These are phyloP conservation scores for Neonectria punicea DNA, from an alignment of 2,329 filamentous ascomycete genomes.

Conservation along the genomic window DNA sequence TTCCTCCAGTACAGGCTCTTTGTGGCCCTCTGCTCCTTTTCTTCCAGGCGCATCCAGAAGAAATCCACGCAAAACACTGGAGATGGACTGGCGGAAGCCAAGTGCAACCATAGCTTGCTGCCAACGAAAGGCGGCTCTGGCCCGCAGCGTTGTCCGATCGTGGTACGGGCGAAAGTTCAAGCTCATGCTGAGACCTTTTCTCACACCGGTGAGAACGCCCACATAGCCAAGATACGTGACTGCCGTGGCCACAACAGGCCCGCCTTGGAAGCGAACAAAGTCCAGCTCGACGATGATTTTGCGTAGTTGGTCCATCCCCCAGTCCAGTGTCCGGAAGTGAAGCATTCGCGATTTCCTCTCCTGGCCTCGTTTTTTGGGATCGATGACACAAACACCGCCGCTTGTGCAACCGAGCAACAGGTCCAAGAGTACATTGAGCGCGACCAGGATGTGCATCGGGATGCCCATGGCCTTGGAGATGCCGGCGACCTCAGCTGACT, in stretches of 20 bases:
- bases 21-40: fast-evolving
- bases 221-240: conserved; percentile 62
- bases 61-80: conserved; percentile 38
- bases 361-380: background rate
- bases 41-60: conserved; percentile 25
- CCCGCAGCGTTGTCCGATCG: conserved; percentile 26
- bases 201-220: conserved; percentile 60
- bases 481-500: conserved; percentile 70
- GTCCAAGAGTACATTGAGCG: conserved; percentile 72
- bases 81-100: conserved; percentile 38
- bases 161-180: conserved; percentile 57
- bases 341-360: conserved; percentile 47
- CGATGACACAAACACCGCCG: conserved; percentile 44
- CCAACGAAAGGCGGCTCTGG: conserved; percentile 38
- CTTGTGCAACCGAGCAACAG: conserved; percentile 74
- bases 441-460: conserved; percentile 68
- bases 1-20: background rate
- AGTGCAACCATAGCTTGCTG: conserved; percentile 44
- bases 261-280: conserved; percentile 51
- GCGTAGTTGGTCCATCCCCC: conserved; percentile 63
- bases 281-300: conserved; percentile 63
- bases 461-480: conserved; percentile 63
- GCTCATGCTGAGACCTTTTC: conserved; percentile 57
- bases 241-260: conserved; percentile 54
- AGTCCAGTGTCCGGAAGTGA: conserved; percentile 67